Conservation (phyloP, 345 rosid species). For the Dipteronia dyeriana region DNA sequence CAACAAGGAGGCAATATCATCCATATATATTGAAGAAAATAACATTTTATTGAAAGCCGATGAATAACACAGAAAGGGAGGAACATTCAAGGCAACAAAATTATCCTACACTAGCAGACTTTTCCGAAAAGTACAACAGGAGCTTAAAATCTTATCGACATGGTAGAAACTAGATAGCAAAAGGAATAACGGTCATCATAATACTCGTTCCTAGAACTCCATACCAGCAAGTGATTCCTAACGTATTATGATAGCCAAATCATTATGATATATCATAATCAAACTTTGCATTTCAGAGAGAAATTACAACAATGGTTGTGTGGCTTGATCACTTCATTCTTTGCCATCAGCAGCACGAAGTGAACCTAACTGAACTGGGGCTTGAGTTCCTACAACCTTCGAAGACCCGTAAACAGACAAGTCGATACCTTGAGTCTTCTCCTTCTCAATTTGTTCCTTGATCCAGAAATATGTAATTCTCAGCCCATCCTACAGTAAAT, state of each 20-base stretch:
- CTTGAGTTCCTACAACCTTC: slow-evolving; percentile 98
- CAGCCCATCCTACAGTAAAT: slow-evolving; percentile 77
- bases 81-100: slow-evolving; percentile 5
- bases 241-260: not conserved
- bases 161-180: slow-evolving; percentile 18
- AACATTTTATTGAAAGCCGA: slow-evolving; percentile 2
- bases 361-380: slow-evolving; percentile 92
- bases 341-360: slow-evolving; percentile 95
- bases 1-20: too few species aligned
- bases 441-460: slow-evolving; percentile 93
- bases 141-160: slow-evolving; percentile 26
- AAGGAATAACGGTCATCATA: not conserved
- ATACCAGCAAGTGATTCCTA: not conserved
- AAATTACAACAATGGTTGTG: not conserved
- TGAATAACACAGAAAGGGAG: not conserved
- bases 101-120: slow-evolving; percentile 6
- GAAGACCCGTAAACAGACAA: slow-evolving; percentile 82
- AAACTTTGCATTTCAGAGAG: slow-evolving; percentile 20
- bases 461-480: slow-evolving; percentile 95
- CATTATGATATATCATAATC: slow-evolving; percentile 8
- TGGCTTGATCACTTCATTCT: slow-evolving; percentile 45
- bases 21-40: not conserved
- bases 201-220: not conserved
- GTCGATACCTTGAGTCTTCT: slow-evolving; percentile 78
- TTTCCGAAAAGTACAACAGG: slow-evolving; percentile 18